Evolutionary conservation across 129 eudicot species (phyloP).

Genomic region (Gnaphalium uliginosum): DNA sequence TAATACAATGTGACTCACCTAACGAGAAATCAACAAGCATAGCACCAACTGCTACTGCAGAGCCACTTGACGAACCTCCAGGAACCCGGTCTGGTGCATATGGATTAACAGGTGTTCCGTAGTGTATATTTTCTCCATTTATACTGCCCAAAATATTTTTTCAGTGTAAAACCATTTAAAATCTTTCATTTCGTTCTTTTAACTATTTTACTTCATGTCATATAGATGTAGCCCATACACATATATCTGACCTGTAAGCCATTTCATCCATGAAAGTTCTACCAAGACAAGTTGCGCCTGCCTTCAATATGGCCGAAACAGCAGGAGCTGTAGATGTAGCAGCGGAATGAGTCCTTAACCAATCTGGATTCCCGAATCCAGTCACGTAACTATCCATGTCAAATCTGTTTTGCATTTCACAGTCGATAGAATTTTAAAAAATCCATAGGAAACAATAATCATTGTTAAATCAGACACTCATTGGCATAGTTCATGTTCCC

Average conservation of each 20-base stretch:
- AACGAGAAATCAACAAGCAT: slow-evolving; percentile 77
- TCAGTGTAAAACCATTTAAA: background rate
- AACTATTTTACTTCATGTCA: background rate
- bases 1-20: slow-evolving; percentile 39
- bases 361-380: slow-evolving; percentile 91
- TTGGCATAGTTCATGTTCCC: background rate
- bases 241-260: slow-evolving; percentile 84
- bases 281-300: slow-evolving; percentile 85
- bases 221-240: background rate
- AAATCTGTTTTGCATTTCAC: slow-evolving; percentile 52
- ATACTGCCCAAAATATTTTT: slow-evolving; percentile 39
- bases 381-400: slow-evolving; percentile 82
- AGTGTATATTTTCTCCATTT: slow-evolving; percentile 84
- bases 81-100: slow-evolving; percentile 87
- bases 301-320: slow-evolving; percentile 52
- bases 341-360: slow-evolving; percentile 76
- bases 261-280: slow-evolving; percentile 96
- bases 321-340: slow-evolving; percentile 83
- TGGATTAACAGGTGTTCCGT: slow-evolving; percentile 88
- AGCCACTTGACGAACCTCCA: slow-evolving; percentile 98
- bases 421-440: background rate
- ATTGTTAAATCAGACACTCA: background rate
- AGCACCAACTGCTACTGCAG: slow-evolving; percentile 89
- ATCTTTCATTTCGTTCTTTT: background rate
- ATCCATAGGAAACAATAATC: background rate